Conservation (phyloP, 441 rosid species). For the Populus hybrid region DNA sequence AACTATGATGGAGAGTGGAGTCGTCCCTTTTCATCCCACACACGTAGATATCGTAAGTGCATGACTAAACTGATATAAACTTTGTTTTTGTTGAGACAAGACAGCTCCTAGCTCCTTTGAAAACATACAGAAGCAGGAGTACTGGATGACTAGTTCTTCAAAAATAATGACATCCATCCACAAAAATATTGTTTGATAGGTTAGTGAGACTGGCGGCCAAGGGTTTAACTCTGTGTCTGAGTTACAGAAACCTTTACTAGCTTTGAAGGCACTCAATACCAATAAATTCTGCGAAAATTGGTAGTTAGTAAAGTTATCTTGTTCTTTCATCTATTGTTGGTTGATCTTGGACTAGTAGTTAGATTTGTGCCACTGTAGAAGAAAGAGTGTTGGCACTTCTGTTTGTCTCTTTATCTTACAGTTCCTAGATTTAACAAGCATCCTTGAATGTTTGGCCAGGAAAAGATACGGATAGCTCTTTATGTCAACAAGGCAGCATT, state of each 20-base stretch:
- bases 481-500: conserved; percentile 70
- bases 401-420: not conserved
- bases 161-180: too few relatives aligned
- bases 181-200: too few relatives aligned
- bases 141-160: too few relatives aligned
- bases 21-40: too few relatives aligned
- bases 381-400: not conserved
- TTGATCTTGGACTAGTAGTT: not conserved
- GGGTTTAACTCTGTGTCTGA: not conserved
- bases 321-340: not conserved
- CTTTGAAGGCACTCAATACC: not conserved
- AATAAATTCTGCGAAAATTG: not conserved
- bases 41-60: too few relatives aligned
- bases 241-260: not conserved
- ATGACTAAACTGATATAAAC: too few relatives aligned
- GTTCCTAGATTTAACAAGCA: conserved; percentile 6
- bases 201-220: too few relatives aligned
- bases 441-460: conserved; percentile 36
- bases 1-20: too few relatives aligned
- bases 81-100: too few relatives aligned
- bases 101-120: too few relatives aligned
- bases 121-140: too few relatives aligned
- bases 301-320: not conserved
- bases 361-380: not conserved
- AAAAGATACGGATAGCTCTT: conserved; percentile 64